Percentiles rank a stretch among this genome's conserved stretches.
phyloP scores from a whole-genome alignment of 176 grass and related monocot species.

The Oropetium thomaeum region DNA sequence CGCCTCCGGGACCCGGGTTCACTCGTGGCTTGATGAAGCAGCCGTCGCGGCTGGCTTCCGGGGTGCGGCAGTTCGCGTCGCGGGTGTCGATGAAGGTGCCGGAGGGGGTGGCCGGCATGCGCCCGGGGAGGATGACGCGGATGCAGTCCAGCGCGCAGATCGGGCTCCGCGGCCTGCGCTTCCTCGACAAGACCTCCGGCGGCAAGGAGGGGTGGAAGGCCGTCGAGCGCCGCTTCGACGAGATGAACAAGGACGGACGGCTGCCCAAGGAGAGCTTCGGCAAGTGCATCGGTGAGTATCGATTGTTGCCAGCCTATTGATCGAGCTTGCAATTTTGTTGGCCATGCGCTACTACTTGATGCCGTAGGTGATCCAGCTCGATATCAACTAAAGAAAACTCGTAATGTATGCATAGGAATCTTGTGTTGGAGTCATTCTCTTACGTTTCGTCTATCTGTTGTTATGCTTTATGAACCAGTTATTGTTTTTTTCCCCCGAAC shows the following conservation, averaged over 20 bases:
- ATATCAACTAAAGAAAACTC: no score
- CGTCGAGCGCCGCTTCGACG: slow-evolving; percentile 76
- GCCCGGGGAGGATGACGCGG: slow-evolving; percentile 51
- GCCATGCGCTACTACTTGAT: not conserved
- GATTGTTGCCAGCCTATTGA: not conserved
- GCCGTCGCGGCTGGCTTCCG: slow-evolving; percentile 47
- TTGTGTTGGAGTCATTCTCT: not conserved
- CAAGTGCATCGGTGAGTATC: slow-evolving; percentile 81
- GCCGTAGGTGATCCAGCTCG: not conserved
- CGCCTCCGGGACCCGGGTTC: slow-evolving; percentile 30
- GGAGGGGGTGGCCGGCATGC: slow-evolving; percentile 39
- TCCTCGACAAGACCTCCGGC: slow-evolving; percentile 79
- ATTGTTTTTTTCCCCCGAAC: no score
- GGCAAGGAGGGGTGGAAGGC: slow-evolving; percentile 79
- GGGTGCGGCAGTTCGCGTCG: slow-evolving; percentile 59
- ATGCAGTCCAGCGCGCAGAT: slow-evolving; percentile 66
- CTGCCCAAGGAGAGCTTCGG: slow-evolving; percentile 88
- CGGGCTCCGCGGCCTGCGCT: slow-evolving; percentile 62
- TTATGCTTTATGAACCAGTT: not conserved
- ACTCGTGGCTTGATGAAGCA: slow-evolving; percentile 48
- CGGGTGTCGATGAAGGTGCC: slow-evolving; percentile 78
- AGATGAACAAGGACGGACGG: slow-evolving; percentile 50
- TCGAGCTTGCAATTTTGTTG: not conserved
- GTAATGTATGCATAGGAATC: slow-evolving; percentile 7
- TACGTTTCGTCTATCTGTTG: not conserved